These are phyloP conservation scores for Medicago lupulina DNA, from an alignment of 306 rosid genomes.

Conservation along the genomic window DNA sequence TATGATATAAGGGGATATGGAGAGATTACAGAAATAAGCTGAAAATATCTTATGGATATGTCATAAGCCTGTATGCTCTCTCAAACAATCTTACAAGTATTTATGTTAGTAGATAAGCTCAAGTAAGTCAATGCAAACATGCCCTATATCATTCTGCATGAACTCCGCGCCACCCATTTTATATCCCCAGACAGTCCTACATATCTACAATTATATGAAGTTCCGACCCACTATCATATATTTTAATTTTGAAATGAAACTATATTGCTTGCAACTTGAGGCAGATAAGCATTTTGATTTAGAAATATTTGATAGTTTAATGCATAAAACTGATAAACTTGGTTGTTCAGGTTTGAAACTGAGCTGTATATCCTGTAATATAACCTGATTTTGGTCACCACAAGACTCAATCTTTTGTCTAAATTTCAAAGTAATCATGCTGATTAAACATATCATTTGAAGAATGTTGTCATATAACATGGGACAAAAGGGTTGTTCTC, in stretches of 20 bases:
- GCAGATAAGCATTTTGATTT: constrained; percentile 17
- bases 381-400: constrained; percentile 34
- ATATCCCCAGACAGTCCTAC: constrained; percentile 3
- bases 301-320: constrained; percentile 30
- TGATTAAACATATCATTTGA: constrained; percentile 39
- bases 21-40: too few relatives aligned
- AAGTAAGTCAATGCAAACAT: too few relatives aligned
- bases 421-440: constrained; percentile 45
- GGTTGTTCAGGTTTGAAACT: constrained; percentile 26
- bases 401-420: constrained; percentile 49
- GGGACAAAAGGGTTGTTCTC: constrained; percentile 51
- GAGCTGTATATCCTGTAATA: constrained; percentile 16
- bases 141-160: neutral
- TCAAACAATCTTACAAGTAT: too few relatives aligned
- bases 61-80: too few relatives aligned
- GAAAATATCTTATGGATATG: too few relatives aligned
- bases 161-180: neutral
- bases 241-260: constrained; percentile 29
- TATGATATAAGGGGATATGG: too few relatives aligned
- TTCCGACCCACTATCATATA: constrained; percentile 15
- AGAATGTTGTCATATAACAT: constrained; percentile 40
- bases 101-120: too few relatives aligned
- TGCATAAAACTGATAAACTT: constrained; percentile 27
- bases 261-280: constrained; percentile 19
- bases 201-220: constrained; percentile 18